phyloP scores from a whole-genome alignment of 139 green algal genomes.

The Chlorella sp. region DNA sequence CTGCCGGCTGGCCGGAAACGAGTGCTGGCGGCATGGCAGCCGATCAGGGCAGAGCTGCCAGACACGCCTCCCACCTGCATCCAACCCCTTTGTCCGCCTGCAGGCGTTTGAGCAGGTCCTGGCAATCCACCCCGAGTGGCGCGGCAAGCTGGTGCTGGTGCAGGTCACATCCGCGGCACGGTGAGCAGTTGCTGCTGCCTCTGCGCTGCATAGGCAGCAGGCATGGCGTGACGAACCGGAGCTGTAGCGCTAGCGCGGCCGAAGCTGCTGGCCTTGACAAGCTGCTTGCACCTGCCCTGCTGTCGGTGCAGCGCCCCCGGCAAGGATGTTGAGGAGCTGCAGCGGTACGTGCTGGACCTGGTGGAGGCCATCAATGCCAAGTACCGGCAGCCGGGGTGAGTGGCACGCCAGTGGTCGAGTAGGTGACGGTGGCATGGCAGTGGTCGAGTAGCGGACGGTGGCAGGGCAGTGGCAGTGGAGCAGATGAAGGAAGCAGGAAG shows the following conservation, averaged over 20 bases:
- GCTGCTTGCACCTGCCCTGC: too few species aligned
- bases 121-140: conserved; percentile 87
- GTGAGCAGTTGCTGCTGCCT: conserved; percentile 36
- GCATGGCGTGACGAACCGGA: too few species aligned
- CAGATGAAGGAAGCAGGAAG: too few species aligned
- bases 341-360: conserved; percentile 70
- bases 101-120: conserved; percentile 89
- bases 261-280: too few species aligned
- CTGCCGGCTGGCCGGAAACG: too few species aligned
- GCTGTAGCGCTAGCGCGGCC: too few species aligned
- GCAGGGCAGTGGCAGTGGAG: too few species aligned
- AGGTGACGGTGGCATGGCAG: too few species aligned
- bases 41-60: too few species aligned
- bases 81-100: neutral
- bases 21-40: too few species aligned
- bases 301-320: conserved; percentile 74
- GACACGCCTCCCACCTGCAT: neutral
- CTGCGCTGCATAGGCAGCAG: neutral
- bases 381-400: conserved; percentile 19
- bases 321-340: conserved; percentile 85
- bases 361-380: conserved; percentile 79
- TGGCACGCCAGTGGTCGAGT: too few species aligned
- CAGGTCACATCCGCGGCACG: conserved; percentile 75
- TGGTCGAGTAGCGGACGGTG: too few species aligned
- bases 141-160: conserved; percentile 86